These are phyloP conservation scores for Candida loeiensis DNA, from an alignment of 805 yeast species.

Conservation along the genomic window DNA sequence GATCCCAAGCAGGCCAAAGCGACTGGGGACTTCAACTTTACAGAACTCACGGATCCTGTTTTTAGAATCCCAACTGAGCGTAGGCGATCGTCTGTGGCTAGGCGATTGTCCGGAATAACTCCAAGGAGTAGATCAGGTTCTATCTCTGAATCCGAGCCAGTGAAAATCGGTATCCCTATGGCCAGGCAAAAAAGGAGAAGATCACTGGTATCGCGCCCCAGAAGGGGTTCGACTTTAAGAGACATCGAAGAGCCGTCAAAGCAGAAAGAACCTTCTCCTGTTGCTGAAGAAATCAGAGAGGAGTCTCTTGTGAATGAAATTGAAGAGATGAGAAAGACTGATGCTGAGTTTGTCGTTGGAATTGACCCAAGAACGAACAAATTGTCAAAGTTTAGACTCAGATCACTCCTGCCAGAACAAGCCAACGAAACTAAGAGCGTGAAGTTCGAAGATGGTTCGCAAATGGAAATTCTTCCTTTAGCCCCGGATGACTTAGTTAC, in stretches of 20 bases:
- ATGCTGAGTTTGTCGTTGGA: constrained; percentile 28
- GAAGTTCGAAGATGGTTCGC: constrained; percentile 9
- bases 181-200: constrained; percentile 29
- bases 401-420: constrained; percentile 2
- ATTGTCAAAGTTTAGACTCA: constrained; percentile 26
- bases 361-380: constrained; percentile 28
- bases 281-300: constrained; percentile 9
- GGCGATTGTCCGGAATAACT: constrained; percentile 36
- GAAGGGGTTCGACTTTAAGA: constrained; percentile 6
- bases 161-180: constrained; percentile 37
- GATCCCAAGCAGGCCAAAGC: constrained; percentile 25
- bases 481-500: constrained; percentile 39
- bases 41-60: constrained; percentile 20
- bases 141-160: constrained; percentile 27
- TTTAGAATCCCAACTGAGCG: constrained; percentile 27
- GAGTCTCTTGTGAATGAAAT: constrained; percentile 1
- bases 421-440: background rate
- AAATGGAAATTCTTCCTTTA: constrained; percentile 20
- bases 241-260: constrained; percentile 2
- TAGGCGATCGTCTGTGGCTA: constrained; percentile 29
- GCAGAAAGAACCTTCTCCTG: constrained; percentile 15
- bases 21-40: background rate
- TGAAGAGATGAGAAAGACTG: constrained; percentile 9
- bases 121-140: constrained; percentile 29
- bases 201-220: constrained; percentile 17